Percentiles rank a stretch among this genome's conserved stretches.
Evolutionary conservation across 768 basidiomycete genomes (phyloP).

Genomic region (Kockovaella imperatae): DNA sequence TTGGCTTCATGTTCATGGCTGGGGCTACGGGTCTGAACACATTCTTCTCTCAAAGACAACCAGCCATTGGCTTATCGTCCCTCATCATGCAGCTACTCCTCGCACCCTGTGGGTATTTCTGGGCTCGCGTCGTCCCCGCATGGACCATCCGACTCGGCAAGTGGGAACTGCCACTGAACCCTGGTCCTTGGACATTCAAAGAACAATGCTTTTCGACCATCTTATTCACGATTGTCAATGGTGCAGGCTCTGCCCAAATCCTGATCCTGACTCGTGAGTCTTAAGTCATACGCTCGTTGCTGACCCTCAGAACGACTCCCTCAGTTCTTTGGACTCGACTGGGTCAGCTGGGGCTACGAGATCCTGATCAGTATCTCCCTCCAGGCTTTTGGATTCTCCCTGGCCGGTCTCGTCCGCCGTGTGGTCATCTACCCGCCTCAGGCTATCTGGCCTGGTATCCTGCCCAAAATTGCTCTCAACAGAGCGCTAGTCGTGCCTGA

Average conservation of each 20-base stretch:
- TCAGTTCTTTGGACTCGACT: conserved; percentile 29
- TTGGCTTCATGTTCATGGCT: conserved; percentile 63
- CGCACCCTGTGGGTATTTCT: conserved; percentile 43
- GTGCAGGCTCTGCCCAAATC: neutral
- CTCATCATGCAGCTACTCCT: conserved; percentile 70
- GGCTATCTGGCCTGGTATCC: conserved; percentile 1
- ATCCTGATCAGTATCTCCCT: conserved; percentile 65
- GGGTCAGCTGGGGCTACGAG: conserved; percentile 20
- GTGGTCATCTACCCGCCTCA: conserved; percentile 87
- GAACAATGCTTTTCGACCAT: conserved; percentile 21
- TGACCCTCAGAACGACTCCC: conserved; percentile 15
- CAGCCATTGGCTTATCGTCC: conserved; percentile 71
- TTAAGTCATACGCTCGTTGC: no score
- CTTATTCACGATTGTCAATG: conserved; percentile 34
- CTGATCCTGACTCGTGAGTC: no score
- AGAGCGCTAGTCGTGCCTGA: conserved; percentile 31
- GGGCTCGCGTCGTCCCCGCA: conserved; percentile 73
- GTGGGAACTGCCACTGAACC: neutral
- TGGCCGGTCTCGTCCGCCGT: conserved; percentile 78
- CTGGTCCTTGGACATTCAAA: conserved; percentile 27
- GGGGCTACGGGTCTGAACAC: conserved; percentile 63
- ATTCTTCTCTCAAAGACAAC: conserved; percentile 87
- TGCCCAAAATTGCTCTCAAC: conserved; percentile 3
- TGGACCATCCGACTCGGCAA: conserved; percentile 20
- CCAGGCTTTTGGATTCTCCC: conserved; percentile 80